Percentiles rank a stretch among this genome's conserved stretches.
Conservation (phyloP, 768 basidiomycete genomes). For the Tylopilus vinaceipallidus region DNA sequence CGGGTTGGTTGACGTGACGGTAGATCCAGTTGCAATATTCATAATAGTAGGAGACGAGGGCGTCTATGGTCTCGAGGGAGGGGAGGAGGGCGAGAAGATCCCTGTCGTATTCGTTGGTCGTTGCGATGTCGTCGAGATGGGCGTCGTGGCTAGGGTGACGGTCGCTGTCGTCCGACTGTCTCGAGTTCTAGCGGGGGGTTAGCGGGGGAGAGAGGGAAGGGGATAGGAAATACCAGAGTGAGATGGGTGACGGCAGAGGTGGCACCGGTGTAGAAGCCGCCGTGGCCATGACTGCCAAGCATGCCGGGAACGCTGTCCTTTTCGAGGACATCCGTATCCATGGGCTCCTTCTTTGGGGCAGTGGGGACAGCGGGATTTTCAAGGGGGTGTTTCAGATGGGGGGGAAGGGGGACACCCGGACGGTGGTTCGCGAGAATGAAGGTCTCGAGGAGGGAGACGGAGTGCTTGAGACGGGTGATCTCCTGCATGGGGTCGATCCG, state of each 20-base stretch:
- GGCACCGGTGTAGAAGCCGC: constrained; percentile 76
- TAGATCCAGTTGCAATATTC: constrained; percentile 89
- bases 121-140: constrained; percentile 38
- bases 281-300: constrained; percentile 60
- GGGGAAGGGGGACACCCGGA: constrained; percentile 12
- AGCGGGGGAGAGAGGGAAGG: constrained; percentile 15
- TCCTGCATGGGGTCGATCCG: constrained; percentile 40
- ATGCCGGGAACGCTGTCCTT: constrained; percentile 58
- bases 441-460: constrained; percentile 39
- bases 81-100: constrained; percentile 71
- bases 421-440: constrained; percentile 34
- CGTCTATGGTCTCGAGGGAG: constrained; percentile 64
- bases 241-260: constrained; percentile 74
- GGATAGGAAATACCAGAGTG: constrained; percentile 44
- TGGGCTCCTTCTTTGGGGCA: constrained; percentile 50
- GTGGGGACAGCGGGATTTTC: constrained; percentile 31
- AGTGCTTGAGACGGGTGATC: constrained; percentile 40
- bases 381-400: constrained; percentile 30
- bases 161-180: constrained; percentile 51
- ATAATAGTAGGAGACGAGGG: constrained; percentile 73
- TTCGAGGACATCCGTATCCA: constrained; percentile 46
- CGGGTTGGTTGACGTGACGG: constrained; percentile 65
- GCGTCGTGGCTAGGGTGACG: constrained; percentile 53
- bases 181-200: constrained; percentile 35
- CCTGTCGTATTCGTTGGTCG: constrained; percentile 59